Evolutionary conservation across 2,329 filamentous ascomycete genomes (phyloP), one percentile per base, ranked within the genome.

Genomic region (Colletotrichum tamarilloi): DNA sequence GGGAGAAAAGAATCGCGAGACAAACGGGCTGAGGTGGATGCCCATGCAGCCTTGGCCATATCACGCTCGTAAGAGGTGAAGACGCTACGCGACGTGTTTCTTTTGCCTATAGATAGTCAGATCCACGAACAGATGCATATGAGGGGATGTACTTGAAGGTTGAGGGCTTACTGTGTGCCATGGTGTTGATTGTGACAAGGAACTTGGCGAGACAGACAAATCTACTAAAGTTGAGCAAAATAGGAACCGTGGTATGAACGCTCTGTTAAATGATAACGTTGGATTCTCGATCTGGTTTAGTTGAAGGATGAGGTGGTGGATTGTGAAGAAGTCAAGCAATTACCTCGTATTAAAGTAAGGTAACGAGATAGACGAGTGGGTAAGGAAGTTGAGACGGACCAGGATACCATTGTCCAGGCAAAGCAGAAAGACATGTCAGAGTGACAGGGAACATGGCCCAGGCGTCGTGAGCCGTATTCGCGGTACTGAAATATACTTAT

Each of bases 51-150:
- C 79, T 95, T 94, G 73, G 97, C 93, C 62, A 96, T 90, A 64
- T 90, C 89, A 76, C 97, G 92, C 85, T 98, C 97, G 84, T 98
- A 92, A 28, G 95, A 92, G 42, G 97, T 98, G 87, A 98, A 98
- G 83, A 98, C 95, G 55, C 95, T 92, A 57, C 96, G 92, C 57
- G 94, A 96, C 57, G 95, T 97, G 85, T 98, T 98, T 78, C 95
- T 91, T 86, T 98, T 97, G 80, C 90, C 90, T 92, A 77, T 32
- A 67, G 71, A 74, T 67, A 11, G 26, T 38, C 42, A 71, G 12
- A 55, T 16, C 35, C 28, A 35, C 56, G 46, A 49, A 68, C 28
- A 52, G 26, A 35, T 57, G 35, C 46, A 68, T 28, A 52, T 8
- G 6, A 46, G 3, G 19, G 19, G 7, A n/a, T 49, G 4, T 19